phyloP scores from a whole-genome alignment of 495 filamentous ascomycete species.

The Collariella sp. region DNA sequence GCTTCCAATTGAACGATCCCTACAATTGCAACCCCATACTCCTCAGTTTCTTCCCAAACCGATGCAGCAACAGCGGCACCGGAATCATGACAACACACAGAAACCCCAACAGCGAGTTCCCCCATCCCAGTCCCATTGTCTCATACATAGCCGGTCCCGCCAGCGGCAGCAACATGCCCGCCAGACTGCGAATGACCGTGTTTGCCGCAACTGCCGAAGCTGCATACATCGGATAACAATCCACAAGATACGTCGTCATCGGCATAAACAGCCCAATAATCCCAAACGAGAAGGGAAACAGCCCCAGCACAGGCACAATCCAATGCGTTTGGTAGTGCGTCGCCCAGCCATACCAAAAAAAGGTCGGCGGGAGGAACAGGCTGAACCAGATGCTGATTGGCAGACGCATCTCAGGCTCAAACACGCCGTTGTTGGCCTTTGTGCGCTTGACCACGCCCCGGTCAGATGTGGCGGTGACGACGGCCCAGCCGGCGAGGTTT shows the following conservation, averaged over 20 bases:
- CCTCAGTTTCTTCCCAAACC: slow-evolving; percentile 55
- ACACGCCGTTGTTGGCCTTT: slow-evolving; percentile 42
- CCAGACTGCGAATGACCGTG: slow-evolving; percentile 44
- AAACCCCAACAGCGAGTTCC: slow-evolving; percentile 56
- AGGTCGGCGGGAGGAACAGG: slow-evolving; percentile 33
- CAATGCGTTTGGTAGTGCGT: slow-evolving; percentile 28
- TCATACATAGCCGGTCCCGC: slow-evolving; percentile 47
- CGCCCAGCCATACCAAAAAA: slow-evolving; percentile 44
- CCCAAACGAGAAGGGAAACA: slow-evolving; percentile 43
- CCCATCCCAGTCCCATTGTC: slow-evolving; percentile 48
- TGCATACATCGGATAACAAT: slow-evolving; percentile 51
- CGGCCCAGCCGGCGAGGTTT: slow-evolving; percentile 29
- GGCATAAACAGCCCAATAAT: slow-evolving; percentile 45
- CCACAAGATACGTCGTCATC: slow-evolving; percentile 52
- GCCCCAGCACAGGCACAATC: slow-evolving; percentile 46
- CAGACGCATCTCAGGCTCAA: slow-evolving; percentile 50
- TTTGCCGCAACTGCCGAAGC: slow-evolving; percentile 50
- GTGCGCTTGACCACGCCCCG: slow-evolving; percentile 34
- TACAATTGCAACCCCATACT: slow-evolving; percentile 22
- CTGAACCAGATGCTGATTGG: slow-evolving; percentile 33
- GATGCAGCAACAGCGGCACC: slow-evolving; percentile 70
- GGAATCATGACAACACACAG: slow-evolving; percentile 53
- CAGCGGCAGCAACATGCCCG: slow-evolving; percentile 50
- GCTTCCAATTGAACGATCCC: too few relatives aligned
- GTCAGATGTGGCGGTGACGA: slow-evolving; percentile 34